A percentile compares a stretch with the other conserved stretches of the same genome.
Conservation (phyloP, 1,284 basidiomycete species). For the Pisolithus thermaeus region DNA sequence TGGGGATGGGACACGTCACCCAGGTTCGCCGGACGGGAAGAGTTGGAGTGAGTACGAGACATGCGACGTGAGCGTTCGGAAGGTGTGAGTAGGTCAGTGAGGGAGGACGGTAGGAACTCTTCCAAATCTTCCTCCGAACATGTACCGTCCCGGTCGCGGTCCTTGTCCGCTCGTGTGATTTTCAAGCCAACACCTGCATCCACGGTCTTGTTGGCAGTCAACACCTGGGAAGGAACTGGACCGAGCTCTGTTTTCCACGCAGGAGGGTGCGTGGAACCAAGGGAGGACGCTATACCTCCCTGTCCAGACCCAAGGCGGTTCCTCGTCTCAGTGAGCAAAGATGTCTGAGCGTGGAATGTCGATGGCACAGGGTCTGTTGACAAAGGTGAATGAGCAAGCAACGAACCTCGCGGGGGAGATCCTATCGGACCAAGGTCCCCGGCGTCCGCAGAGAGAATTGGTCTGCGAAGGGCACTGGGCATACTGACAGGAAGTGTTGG, state of each 20-base stretch:
- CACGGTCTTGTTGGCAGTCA: slow-evolving; percentile 7
- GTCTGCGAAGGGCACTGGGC: slow-evolving; percentile 38
- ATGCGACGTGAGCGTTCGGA: slow-evolving; percentile 75
- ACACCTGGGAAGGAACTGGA: slow-evolving; percentile 15
- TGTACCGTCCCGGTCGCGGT: slow-evolving; percentile 34
- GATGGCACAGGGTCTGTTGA: slow-evolving; percentile 50
- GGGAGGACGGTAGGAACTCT: slow-evolving; percentile 79
- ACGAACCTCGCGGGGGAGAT: slow-evolving; percentile 53
- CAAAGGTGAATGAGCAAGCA: slow-evolving; percentile 47
- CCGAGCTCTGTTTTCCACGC: slow-evolving; percentile 26
- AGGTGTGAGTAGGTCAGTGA: slow-evolving; percentile 84
- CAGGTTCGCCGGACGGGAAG: slow-evolving; percentile 25
- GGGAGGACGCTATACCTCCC: slow-evolving; percentile 40
- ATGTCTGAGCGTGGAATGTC: slow-evolving; percentile 31
- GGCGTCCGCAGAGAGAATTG: slow-evolving; percentile 28
- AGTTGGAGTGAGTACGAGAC: slow-evolving; percentile 59
- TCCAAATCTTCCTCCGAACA: slow-evolving; percentile 76
- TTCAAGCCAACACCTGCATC: slow-evolving; percentile 12
- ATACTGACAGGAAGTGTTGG: slow-evolving; percentile 48
- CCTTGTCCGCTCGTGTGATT: slow-evolving; percentile 14
- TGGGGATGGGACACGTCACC: slow-evolving; percentile 15
- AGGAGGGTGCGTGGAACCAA: slow-evolving; percentile 34
- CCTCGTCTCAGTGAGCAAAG: slow-evolving; percentile 32
- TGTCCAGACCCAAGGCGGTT: slow-evolving; percentile 16
- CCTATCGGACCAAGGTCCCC: slow-evolving; percentile 74